phyloP scores from a whole-genome alignment of 768 basidiomycete genomes.

The Mrakia blollopis region DNA sequence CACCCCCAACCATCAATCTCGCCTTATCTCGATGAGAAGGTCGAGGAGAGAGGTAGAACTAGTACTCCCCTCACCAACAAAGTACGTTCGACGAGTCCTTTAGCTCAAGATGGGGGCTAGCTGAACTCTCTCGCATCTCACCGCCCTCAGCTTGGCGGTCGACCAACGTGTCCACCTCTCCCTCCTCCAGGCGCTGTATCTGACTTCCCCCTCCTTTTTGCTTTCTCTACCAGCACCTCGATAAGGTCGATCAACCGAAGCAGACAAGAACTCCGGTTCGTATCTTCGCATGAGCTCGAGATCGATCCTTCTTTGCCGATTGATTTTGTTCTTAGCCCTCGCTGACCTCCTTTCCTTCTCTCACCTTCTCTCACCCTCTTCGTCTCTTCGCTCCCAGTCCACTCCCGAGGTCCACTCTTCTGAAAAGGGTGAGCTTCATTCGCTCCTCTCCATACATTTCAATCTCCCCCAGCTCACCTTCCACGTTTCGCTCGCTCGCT shows the following conservation, averaged over 20 bases:
- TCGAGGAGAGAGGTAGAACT: background rate
- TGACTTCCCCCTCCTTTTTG: background rate
- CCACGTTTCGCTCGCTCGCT: background rate
- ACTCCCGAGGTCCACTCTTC: background rate
- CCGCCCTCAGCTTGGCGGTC: background rate
- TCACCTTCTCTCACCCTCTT: background rate
- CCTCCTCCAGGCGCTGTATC: background rate
- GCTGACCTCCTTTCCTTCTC: background rate
- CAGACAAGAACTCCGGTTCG: slow-evolving; percentile 11
- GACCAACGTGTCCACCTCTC: background rate
- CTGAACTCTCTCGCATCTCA: background rate
- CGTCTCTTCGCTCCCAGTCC: background rate
- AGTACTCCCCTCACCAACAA: slow-evolving; percentile 11
- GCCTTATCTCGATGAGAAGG: background rate
- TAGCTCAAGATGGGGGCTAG: background rate
- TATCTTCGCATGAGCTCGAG: background rate
- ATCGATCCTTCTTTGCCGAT: background rate
- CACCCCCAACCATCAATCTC: background rate
- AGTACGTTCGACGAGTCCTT: background rate
- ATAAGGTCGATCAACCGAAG: slow-evolving; percentile 1
- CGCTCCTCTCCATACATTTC: background rate
- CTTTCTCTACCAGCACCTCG: background rate
- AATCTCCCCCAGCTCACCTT: background rate
- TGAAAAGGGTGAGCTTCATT: background rate
- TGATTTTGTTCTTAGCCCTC: background rate